Conservation (phyloP, 2,329 filamentous ascomycete species). For the Clonostachys rosea region DNA sequence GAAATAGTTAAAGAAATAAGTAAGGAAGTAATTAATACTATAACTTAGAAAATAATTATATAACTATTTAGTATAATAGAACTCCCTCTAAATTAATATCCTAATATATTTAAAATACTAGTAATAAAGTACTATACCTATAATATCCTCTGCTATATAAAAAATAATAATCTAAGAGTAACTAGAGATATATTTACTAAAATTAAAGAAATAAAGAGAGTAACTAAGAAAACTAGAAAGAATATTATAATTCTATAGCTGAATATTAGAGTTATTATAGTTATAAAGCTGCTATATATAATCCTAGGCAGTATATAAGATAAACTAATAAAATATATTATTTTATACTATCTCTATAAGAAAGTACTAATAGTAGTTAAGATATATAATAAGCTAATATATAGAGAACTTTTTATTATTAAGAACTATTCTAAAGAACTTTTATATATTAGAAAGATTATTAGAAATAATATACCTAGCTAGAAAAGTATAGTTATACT, state of each 20-base stretch:
- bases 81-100: too few relatives aligned
- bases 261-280: not conserved
- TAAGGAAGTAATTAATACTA: constrained; percentile 1
- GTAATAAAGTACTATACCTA: too few relatives aligned
- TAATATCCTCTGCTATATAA: too few relatives aligned
- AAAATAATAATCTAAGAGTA: too few relatives aligned
- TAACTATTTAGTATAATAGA: not conserved
- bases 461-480: not conserved
- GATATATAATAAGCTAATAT: too few relatives aligned
- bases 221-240: not conserved
- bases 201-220: not conserved
- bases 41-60: not conserved
- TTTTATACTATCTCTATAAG: not conserved
- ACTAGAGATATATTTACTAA: not conserved
- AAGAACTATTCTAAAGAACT: not conserved
- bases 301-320: not conserved
- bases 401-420: not conserved
- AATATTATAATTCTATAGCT: not conserved
- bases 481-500: not conserved
- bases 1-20: not conserved
- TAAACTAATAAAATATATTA: not conserved
- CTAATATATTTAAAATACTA: too few relatives aligned
- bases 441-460: too few relatives aligned
- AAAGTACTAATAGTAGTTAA: not conserved
- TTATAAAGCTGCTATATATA: not conserved